These are phyloP conservation scores for Suillus lakei DNA, from an alignment of 768 basidiomycete genomes.

Conservation along the genomic window DNA sequence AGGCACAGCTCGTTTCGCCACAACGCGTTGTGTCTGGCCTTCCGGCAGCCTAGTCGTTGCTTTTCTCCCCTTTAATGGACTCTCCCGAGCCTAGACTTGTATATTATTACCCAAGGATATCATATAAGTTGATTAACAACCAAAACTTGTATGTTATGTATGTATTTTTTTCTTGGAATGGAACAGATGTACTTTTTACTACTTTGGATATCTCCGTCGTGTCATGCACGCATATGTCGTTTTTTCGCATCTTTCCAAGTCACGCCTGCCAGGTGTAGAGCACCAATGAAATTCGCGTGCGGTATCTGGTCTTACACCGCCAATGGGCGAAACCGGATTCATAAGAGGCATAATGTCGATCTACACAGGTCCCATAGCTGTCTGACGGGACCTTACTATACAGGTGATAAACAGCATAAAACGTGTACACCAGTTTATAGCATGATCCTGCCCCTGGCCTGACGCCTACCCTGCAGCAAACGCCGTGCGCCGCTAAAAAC, in stretches of 20 bases:
- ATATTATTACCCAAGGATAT: conserved; percentile 4
- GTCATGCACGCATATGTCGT: conserved; percentile 15
- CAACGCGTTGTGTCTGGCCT: conserved; percentile 13
- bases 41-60: conserved; percentile 16
- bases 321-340: neutral
- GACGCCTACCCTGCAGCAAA: conserved; percentile 17
- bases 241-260: conserved; percentile 14
- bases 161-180: conserved; percentile 23
- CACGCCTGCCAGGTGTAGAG: conserved; percentile 15
- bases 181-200: conserved; percentile 24
- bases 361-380: neutral
- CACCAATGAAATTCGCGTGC: neutral
- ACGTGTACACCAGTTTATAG: neutral
- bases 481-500: conserved; percentile 29
- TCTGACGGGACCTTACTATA: neutral
- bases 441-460: neutral
- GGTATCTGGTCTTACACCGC: conserved; percentile 1
- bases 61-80: conserved; percentile 2
- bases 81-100: conserved; percentile 6
- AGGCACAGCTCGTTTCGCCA: conserved; percentile 44
- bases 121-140: neutral
- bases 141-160: conserved; percentile 21
- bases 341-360: conserved; percentile 2
- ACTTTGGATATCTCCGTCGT: conserved; percentile 5
- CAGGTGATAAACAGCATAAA: neutral